Evolutionary conservation across 176 grass and related monocot genomes (phyloP), one percentile per base, ranked within the genome.

Genomic region (Paspalum vaginatum): DNA sequence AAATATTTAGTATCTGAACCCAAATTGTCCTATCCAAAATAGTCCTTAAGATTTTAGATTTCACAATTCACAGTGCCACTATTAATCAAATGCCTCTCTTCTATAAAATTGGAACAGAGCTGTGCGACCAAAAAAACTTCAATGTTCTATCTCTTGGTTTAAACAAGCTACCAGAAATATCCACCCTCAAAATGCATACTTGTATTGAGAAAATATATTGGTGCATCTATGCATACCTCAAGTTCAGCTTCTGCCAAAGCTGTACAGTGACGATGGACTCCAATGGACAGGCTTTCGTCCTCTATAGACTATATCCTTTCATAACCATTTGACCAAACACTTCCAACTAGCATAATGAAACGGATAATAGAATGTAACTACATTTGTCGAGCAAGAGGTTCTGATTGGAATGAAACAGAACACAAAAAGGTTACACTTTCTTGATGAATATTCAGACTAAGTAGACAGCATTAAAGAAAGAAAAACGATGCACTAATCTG

Each of bases 161-260:
- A 45, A 48, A 20, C 14, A 61, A 61, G 43, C 47, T 32, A 61
- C 21, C 4, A 46, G 41, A 61, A 46, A 62, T 20, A 49, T 27
- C 13, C 68, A 50, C 45, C 41, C 27, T 38, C 25, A 78, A 13
- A 10, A 78, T 10, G 16, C 58, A 78, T 64, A 56, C 6, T 55
- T 74, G 21, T 37, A 74, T 74, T 72, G 52, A 57, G 22, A 38
- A 65, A 45, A 24, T 61, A 48, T 18, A 77, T 38, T n/a, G 27
- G 75, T 32, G 10, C 13, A 65, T 65, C 45, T 68, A 48, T 80
- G 21, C 79, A 80, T 93, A 94, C 95, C 92, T 98, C 95, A 77
- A 98, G 81, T 60, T 98, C 95, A 75, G 95, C 95, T 83, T 98
- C 95, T 75, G 92, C 95, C 71, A 98, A 83, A 85, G 95, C 95